Percentiles rank a stretch among this genome's conserved stretches.
Evolutionary conservation across 768 basidiomycete genomes (phyloP).

Genomic region (Termitomyces heimii): DNA sequence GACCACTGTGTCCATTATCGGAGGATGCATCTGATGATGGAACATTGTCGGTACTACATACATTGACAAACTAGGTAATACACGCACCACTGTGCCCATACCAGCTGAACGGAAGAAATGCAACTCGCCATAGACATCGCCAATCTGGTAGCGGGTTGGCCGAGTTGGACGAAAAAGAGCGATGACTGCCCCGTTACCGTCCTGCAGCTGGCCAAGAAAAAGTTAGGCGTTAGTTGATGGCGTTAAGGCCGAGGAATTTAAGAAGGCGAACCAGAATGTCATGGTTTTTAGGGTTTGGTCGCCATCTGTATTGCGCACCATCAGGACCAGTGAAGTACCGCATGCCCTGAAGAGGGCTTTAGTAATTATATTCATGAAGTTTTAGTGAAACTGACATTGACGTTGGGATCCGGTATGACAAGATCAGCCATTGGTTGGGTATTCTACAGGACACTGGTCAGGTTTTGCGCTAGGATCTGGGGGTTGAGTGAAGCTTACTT

Average conservation of each 20-base stretch:
- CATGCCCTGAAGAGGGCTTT: conserved; percentile 35
- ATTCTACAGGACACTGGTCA: conserved; percentile 41
- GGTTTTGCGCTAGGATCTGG: conserved; percentile 15
- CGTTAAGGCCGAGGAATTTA: conserved; percentile 10
- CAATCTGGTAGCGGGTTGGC: conserved; percentile 76
- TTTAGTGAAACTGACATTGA: conserved; percentile 41
- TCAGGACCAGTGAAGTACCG: conserved; percentile 81
- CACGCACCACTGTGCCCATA: conserved; percentile 71
- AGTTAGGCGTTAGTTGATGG: conserved; percentile 9
- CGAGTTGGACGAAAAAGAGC: conserved; percentile 78
- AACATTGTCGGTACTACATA: conserved; percentile 11
- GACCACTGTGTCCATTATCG: conserved; percentile 85
- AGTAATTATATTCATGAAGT: conserved; percentile 7
- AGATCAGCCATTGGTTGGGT: conserved; percentile 80
- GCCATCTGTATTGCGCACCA: conserved; percentile 76
- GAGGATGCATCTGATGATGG: conserved; percentile 69
- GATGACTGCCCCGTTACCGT: conserved; percentile 60
- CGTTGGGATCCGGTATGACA: conserved; percentile 60
- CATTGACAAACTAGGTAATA: conserved; percentile 14
- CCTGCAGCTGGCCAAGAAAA: conserved; percentile 52
- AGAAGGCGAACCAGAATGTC: conserved; percentile 52
- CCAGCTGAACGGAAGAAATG: conserved; percentile 78
- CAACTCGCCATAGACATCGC: conserved; percentile 82
- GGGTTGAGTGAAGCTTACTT: conserved; percentile 37
- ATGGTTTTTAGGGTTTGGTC: conserved; percentile 51